phyloP scores from a whole-genome alignment of 257 asterid genomes.

The Jacaranda copaia region DNA sequence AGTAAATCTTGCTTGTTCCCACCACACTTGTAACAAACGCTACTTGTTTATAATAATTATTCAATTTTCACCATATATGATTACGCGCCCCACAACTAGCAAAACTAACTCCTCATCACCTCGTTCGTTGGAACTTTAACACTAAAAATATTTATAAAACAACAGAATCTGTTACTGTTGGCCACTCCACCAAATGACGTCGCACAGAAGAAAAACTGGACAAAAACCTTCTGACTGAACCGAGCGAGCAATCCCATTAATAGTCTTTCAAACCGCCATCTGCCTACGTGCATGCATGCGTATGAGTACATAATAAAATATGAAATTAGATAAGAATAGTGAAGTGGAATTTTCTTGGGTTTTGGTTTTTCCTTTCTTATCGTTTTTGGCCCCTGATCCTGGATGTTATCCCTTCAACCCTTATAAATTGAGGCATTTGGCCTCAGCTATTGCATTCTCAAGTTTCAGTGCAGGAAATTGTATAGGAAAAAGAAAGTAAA shows the following conservation, averaged over 20 bases:
- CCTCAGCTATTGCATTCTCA: conserved; percentile 36
- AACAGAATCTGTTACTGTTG: conserved; percentile 29
- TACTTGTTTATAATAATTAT: too few species aligned
- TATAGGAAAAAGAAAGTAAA: conserved; percentile 16
- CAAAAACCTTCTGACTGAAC: conserved; percentile 6
- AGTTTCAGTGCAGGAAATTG: conserved; percentile 24
- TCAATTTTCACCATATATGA: too few species aligned
- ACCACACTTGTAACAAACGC: too few species aligned
- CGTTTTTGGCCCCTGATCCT: conserved; percentile 23
- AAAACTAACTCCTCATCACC: not conserved
- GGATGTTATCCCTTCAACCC: conserved; percentile 35
- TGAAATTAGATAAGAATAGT: conserved; percentile 41
- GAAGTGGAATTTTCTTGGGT: conserved; percentile 47
- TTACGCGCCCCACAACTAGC: too few species aligned
- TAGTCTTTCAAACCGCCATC: conserved; percentile 38
- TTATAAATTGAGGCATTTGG: conserved; percentile 53
- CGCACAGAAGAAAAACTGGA: conserved; percentile 2
- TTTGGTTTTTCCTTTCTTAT: conserved; percentile 45
- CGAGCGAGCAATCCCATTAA: conserved; percentile 9
- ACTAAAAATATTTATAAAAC: not conserved
- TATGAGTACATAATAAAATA: conserved; percentile 14
- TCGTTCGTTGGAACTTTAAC: conserved; percentile 19
- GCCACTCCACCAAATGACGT: conserved; percentile 11
- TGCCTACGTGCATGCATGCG: conserved; percentile 29
- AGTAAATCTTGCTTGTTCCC: too few species aligned